These are phyloP conservation scores for Cetradonia linearis DNA, from an alignment of 495 filamentous ascomycete genomes.

Conservation along the genomic window DNA sequence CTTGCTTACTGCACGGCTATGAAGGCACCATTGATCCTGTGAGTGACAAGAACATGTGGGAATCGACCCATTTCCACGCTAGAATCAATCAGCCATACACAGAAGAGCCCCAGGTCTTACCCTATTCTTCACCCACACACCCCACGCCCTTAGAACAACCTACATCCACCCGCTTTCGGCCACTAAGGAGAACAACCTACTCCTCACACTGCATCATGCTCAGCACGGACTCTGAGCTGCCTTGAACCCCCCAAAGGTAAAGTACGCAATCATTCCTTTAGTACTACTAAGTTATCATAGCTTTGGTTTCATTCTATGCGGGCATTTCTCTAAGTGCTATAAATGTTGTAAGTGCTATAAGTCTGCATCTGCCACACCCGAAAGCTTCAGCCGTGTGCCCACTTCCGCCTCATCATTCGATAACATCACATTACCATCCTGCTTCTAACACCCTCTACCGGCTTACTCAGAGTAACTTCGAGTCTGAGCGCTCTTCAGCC, in stretches of 20 bases:
- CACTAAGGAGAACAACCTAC: conserved; percentile 10
- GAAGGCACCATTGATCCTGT: neutral
- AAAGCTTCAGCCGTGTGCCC: conserved; percentile 1
- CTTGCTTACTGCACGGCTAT: neutral
- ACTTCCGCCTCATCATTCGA: conserved; percentile 5
- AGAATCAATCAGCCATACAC: conserved; percentile 1
- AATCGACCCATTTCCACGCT: conserved; percentile 2
- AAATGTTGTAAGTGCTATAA: neutral
- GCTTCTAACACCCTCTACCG: neutral
- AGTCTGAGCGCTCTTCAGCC: conserved; percentile 15
- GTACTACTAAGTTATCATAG: neutral
- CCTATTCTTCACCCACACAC: conserved; percentile 13
- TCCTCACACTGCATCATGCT: conserved; percentile 15
- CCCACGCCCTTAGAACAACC: conserved; percentile 14
- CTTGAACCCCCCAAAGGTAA: conserved; percentile 13
- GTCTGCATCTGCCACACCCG: neutral
- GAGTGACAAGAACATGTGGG: neutral
- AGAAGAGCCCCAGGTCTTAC: neutral
- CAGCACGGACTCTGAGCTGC: conserved; percentile 16
- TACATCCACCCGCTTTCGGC: conserved; percentile 13
- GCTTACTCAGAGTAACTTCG: conserved; percentile 10
- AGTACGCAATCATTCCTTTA: conserved; percentile 8
- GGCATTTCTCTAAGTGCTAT: neutral
- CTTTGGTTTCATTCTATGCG: neutral
- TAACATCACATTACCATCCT: conserved; percentile 6